Evolutionary conservation across 106 monocot species (phyloP).

Genomic region (Alisma plantagoaquatica): DNA sequence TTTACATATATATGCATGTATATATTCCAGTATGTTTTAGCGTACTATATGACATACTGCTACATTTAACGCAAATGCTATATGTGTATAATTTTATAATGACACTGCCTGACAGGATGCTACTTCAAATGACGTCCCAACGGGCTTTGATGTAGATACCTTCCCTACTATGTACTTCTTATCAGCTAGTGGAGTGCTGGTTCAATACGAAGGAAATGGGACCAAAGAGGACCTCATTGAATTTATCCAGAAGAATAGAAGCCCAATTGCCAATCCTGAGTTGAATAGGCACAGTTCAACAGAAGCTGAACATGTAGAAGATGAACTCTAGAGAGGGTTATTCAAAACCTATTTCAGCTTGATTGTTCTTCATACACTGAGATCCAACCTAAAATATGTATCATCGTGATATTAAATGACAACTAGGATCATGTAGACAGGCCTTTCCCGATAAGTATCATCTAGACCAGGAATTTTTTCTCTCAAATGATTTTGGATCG

Average conservation of each 20-base stretch:
- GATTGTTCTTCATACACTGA: too few species aligned
- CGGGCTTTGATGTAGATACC: constrained; percentile 42
- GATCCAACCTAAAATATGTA: too few species aligned
- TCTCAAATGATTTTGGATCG: too few species aligned
- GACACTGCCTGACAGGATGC: constrained; percentile 70
- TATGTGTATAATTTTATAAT: background rate
- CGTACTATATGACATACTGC: background rate
- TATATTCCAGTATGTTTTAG: background rate
- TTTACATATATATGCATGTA: background rate
- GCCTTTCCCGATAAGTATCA: too few species aligned
- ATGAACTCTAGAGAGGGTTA: constrained; percentile 56
- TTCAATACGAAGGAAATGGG: constrained; percentile 41
- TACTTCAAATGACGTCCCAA: constrained; percentile 71
- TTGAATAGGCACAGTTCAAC: too few species aligned
- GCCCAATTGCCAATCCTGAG: too few species aligned
- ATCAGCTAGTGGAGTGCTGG: constrained; percentile 46
- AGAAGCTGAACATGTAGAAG: constrained; percentile 26
- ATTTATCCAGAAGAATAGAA: constrained; percentile 44
- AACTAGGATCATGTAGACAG: too few species aligned
- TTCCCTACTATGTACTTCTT: constrained; percentile 67
- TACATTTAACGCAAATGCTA: background rate
- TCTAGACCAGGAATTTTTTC: too few species aligned
- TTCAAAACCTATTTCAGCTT: too few species aligned
- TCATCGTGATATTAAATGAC: too few species aligned
- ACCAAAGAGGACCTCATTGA: constrained; percentile 44